phyloP scores from a whole-genome alignment of 306 rosid species.

The Sesbania bispinosa region DNA sequence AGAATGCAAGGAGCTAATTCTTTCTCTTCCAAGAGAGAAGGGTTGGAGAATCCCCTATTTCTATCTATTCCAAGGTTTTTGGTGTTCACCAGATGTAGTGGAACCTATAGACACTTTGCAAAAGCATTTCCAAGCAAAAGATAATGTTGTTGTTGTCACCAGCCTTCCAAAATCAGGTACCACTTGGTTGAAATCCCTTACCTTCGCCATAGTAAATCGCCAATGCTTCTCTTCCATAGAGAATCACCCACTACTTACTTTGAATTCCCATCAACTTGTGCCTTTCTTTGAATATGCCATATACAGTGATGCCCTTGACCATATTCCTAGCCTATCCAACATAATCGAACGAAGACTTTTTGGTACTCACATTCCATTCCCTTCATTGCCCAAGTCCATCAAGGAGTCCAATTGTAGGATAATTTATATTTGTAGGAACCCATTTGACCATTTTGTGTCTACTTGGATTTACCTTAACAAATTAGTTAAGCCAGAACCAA shows the following conservation, averaged over 20 bases:
- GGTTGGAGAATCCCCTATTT: neutral
- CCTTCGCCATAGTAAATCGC: slow-evolving; percentile 36
- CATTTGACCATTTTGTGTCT: slow-evolving; percentile 47
- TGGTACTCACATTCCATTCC: no score
- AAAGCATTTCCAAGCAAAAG: slow-evolving; percentile 39
- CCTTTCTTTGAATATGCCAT: slow-evolving; percentile 46
- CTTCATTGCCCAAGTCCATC: slow-evolving; percentile 27
- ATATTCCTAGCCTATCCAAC: no score
- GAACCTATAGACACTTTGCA: slow-evolving; percentile 34
- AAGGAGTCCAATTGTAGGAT: slow-evolving; percentile 23
- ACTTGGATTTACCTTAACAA: slow-evolving; percentile 33
- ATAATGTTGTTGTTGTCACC: slow-evolving; percentile 35
- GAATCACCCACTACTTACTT: slow-evolving; percentile 39
- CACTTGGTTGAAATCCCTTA: slow-evolving; percentile 53
- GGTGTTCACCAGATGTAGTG: slow-evolving; percentile 40
- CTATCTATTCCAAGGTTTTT: slow-evolving; percentile 36
- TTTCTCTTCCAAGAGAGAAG: neutral
- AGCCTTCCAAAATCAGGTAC: slow-evolving; percentile 51
- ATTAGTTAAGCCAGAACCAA: neutral
- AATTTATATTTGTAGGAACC: slow-evolving; percentile 50
- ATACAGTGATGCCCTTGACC: neutral
- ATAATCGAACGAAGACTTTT: no score
- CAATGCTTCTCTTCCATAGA: neutral
- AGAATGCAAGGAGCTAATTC: slow-evolving; percentile 36
- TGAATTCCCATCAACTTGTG: no score